Percentiles rank a stretch among this genome's conserved stretches.
Conservation (phyloP, 2,329 filamentous ascomycete genomes). For the Ophiostoma pallidulum region DNA sequence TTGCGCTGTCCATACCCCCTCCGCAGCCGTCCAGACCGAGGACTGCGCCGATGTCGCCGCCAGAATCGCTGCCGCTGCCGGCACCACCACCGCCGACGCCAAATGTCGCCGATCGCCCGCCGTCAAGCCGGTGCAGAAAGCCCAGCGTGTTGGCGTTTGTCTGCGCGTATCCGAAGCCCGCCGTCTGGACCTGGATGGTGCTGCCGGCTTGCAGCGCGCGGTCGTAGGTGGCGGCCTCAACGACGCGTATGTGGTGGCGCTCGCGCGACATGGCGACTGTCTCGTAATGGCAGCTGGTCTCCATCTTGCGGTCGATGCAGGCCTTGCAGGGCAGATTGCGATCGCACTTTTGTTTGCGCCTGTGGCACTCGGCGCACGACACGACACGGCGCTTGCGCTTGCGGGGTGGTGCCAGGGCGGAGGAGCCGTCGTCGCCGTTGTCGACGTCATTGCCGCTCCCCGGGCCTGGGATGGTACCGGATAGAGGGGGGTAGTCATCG, state of each 20-base stretch:
- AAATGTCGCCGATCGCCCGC: slow-evolving; percentile 17
- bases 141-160: slow-evolving; percentile 43
- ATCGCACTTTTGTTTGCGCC: slow-evolving; percentile 57
- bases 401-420: slow-evolving; percentile 32
- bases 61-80: no score
- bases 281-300: slow-evolving; percentile 48
- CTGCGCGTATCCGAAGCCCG: slow-evolving; percentile 46
- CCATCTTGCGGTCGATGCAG: slow-evolving; percentile 48
- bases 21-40: slow-evolving; percentile 20
- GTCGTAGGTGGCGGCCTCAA: slow-evolving; percentile 14
- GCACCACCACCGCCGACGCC: background rate
- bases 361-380: slow-evolving; percentile 55
- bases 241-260: slow-evolving; percentile 21
- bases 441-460: background rate
- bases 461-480: no score
- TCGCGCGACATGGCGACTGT: slow-evolving; percentile 35
- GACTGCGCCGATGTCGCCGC: background rate
- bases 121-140: slow-evolving; percentile 46
- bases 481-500: no score
- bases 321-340: slow-evolving; percentile 50
- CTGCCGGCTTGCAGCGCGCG: slow-evolving; percentile 20
- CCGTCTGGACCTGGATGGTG: slow-evolving; percentile 32
- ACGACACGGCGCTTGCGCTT: slow-evolving; percentile 53
- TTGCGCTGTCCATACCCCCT: background rate
- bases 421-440: background rate